phyloP scores from a whole-genome alignment of 768 basidiomycete genomes.

The Royoungia palumana region DNA sequence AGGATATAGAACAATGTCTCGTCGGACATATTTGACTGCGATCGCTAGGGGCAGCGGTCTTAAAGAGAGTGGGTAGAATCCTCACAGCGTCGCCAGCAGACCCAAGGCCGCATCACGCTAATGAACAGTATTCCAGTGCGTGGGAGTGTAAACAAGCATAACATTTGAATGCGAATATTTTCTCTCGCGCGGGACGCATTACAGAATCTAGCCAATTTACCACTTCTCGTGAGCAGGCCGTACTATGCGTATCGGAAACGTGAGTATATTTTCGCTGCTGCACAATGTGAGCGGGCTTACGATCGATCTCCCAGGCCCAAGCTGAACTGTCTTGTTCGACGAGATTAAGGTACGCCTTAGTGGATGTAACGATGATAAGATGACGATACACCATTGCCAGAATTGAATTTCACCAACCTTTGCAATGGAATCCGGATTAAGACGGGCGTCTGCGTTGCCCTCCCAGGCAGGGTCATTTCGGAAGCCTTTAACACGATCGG shows the following conservation, averaged over 20 bases:
- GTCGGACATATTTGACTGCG: too few relatives aligned
- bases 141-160: not conserved
- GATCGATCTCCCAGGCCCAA: constrained; percentile 79
- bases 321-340: constrained; percentile 66
- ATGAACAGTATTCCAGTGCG: not conserved
- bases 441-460: constrained; percentile 42
- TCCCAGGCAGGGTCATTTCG: constrained; percentile 38
- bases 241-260: constrained; percentile 25
- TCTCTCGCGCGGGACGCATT: not conserved
- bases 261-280: not conserved
- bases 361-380: not conserved
- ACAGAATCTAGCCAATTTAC: constrained; percentile 24
- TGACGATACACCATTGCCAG: not conserved
- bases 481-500: constrained; percentile 32
- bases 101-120: not conserved
- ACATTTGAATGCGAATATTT: not conserved
- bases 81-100: not conserved
- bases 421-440: constrained; percentile 69
- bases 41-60: too few relatives aligned
- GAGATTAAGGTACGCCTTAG: constrained; percentile 63
- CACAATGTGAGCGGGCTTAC: constrained; percentile 39
- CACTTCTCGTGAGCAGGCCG: constrained; percentile 55
- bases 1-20: too few relatives aligned
- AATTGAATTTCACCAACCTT: constrained; percentile 41
- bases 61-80: too few relatives aligned